Base-by-base conservation (phyloP, 106 monocot species). In the Agapanthus africanus region DNA sequence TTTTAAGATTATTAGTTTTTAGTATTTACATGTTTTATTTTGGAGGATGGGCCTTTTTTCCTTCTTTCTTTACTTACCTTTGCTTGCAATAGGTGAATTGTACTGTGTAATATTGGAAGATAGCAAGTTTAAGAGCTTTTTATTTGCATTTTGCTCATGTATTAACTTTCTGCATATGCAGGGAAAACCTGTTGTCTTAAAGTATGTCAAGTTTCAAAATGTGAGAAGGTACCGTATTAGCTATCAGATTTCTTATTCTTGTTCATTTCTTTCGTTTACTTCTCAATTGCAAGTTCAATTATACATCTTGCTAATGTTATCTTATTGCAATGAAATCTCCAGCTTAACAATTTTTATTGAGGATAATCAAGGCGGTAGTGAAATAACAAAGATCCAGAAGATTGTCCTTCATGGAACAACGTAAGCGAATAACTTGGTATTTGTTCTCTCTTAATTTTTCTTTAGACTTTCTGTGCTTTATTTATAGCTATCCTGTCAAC, bases 141-240 rank as follows among this genome's bases (percentile, higher is more conserved):
- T 62, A 13, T 62, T 59, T 26, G 18, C 3, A 62, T 2, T 35
- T 7, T 5, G 75, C 19, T 27, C 10, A 35, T 31, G 26, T 35
- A 64, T 54, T 66, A 27, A 30, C 8, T 37, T 59, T 66, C 1
- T 54, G 64, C 38, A 51, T 73, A 59, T 74, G 32, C 60, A 99
- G 97, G 92, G 75, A 42, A 79, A 87, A n/a, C 87, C 89, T 76
- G 61, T 89, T 62, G 70, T 36, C 14, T 65, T 99, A 46, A 99
- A 99, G 78, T 99, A 92, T 72, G 97, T 99, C 62, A 99, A 92
- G 63, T 99, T 99, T 81, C 97, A 99, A 68, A 99, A 74, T 83
- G 97, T 99, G 82, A 84, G 87, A 36, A 99, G 97, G 97, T 91
- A 63, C 16, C 33, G 28, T 42, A 15, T 33, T 16, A n/a, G 0